Evolutionary conservation across 192 early-diverging fungal species (phyloP).

Genomic region (Dimargaris cristalligena): DNA sequence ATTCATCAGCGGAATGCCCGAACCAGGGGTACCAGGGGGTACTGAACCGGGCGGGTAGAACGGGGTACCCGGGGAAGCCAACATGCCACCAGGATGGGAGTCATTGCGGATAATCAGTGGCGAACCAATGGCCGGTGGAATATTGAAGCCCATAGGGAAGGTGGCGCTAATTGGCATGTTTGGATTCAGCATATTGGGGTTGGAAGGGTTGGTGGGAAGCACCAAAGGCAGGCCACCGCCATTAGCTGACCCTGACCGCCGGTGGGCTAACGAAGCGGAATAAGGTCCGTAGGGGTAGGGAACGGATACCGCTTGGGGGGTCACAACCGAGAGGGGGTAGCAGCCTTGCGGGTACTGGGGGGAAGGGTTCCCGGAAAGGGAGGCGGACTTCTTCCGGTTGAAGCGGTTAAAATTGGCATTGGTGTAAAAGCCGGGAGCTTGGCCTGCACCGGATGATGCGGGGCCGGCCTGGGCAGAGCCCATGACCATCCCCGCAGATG

Average conservation of each 20-base stretch:
- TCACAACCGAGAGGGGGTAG: not conserved
- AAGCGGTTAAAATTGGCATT: slow-evolving; percentile 10
- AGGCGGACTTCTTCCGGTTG: slow-evolving; percentile 14
- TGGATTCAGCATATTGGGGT: not conserved
- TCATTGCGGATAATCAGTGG: too few species aligned
- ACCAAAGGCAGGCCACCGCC: too few species aligned
- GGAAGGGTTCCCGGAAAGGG: not conserved
- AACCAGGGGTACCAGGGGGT: not conserved
- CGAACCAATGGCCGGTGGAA: too few species aligned
- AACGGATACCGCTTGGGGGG: not conserved
- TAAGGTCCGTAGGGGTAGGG: not conserved
- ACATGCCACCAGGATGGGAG: too few species aligned
- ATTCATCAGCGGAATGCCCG: not conserved
- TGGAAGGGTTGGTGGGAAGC: too few species aligned
- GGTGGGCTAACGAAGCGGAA: not conserved
- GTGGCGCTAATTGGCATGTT: too few species aligned
- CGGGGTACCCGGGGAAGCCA: too few species aligned
- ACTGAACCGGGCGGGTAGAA: not conserved
- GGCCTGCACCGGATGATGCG: too few species aligned
- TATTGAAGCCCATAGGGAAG: too few species aligned
- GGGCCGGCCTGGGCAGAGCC: too few species aligned
- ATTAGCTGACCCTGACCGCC: not conserved
- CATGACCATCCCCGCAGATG: too few species aligned
- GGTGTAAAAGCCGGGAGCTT: too few species aligned
- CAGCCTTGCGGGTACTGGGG: not conserved